phyloP scores from a whole-genome alignment of 1,284 basidiomycete genomes.

The Pseudozyma tsukubaensis region DNA sequence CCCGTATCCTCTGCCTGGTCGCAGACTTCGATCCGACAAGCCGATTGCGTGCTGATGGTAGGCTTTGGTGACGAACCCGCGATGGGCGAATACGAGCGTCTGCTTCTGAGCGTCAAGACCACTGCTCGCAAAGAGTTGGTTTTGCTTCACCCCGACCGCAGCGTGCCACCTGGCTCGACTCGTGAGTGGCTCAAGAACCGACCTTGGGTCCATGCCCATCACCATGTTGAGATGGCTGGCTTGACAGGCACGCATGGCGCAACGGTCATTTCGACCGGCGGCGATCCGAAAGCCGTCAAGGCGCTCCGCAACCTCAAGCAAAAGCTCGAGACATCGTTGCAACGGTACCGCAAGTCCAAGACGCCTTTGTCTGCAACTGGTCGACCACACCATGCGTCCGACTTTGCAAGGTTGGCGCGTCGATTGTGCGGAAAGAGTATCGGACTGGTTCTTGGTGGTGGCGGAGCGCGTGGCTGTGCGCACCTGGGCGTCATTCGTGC shows the following conservation, averaged over 20 bases:
- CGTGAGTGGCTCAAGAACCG: constrained; percentile 96
- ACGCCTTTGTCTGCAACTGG: constrained; percentile 70
- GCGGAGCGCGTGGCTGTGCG: constrained; percentile 92
- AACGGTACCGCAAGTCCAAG: constrained; percentile 73
- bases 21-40: constrained; percentile 73
- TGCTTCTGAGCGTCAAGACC: constrained; percentile 89
- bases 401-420: constrained; percentile 91
- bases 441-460: constrained; percentile 93
- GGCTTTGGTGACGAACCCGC: constrained; percentile 83
- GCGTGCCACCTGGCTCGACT: constrained; percentile 89
- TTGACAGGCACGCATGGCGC: constrained; percentile 68
- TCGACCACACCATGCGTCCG: constrained; percentile 80
- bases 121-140: constrained; percentile 97
- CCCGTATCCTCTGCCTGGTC: constrained; percentile 67
- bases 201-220: constrained; percentile 92
- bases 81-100: constrained; percentile 90
- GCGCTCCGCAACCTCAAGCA: constrained; percentile 83
- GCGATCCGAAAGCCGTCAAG: constrained; percentile 88
- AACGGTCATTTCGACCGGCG: constrained; percentile 60
- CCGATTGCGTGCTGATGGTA: constrained; percentile 94
- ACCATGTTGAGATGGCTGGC: constrained; percentile 85
- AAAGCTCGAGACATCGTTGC: constrained; percentile 86
- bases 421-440: constrained; percentile 92
- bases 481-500: constrained; percentile 92
- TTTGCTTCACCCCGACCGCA: constrained; percentile 89